A percentile compares a stretch with the other conserved stretches of the same genome.
Evolutionary conservation across 305 asterid genomes (phyloP).

Genomic region (Fraxinus greggii): DNA sequence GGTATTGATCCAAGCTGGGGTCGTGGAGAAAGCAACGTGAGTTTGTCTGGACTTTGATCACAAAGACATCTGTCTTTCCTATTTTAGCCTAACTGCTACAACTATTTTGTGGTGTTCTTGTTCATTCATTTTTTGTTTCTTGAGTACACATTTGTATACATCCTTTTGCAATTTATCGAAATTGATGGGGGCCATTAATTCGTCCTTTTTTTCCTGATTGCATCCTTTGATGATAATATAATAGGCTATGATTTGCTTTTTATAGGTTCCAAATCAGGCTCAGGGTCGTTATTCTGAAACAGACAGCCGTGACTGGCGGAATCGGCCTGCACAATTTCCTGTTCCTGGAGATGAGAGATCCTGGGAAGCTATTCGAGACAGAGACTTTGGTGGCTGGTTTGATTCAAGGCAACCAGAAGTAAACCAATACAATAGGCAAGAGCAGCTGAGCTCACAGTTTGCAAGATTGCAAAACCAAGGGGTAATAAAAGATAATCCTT

Average conservation of each 20-base stretch:
- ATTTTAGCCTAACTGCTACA: background rate
- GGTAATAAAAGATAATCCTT: slow-evolving; percentile 39
- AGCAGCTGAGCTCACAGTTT: slow-evolving; percentile 52
- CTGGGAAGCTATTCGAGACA: slow-evolving; percentile 60
- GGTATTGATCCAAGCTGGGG: background rate
- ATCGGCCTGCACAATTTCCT: slow-evolving; percentile 57
- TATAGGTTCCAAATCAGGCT: slow-evolving; percentile 45
- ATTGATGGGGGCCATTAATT: background rate
- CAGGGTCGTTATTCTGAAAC: slow-evolving; percentile 67
- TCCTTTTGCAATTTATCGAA: background rate
- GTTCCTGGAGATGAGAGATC: slow-evolving; percentile 65
- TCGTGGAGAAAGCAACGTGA: background rate
- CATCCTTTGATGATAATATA: background rate
- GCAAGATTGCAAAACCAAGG: slow-evolving; percentile 56
- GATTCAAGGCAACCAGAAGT: slow-evolving; percentile 61
- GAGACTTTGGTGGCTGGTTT: slow-evolving; percentile 41
- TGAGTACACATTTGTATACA: background rate
- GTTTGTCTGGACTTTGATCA: background rate
- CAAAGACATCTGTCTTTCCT: background rate
- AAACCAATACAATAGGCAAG: slow-evolving; percentile 62
- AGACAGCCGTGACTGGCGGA: slow-evolving; percentile 90
- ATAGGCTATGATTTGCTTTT: slow-evolving; percentile 4
- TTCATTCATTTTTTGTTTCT: background rate
- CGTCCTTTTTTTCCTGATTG: background rate
- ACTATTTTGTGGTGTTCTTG: background rate